A percentile compares a stretch with the other conserved stretches of the same genome.
phyloP scores from a whole-genome alignment of 2,329 filamentous ascomycete species.

The Beauveria sp. region DNA sequence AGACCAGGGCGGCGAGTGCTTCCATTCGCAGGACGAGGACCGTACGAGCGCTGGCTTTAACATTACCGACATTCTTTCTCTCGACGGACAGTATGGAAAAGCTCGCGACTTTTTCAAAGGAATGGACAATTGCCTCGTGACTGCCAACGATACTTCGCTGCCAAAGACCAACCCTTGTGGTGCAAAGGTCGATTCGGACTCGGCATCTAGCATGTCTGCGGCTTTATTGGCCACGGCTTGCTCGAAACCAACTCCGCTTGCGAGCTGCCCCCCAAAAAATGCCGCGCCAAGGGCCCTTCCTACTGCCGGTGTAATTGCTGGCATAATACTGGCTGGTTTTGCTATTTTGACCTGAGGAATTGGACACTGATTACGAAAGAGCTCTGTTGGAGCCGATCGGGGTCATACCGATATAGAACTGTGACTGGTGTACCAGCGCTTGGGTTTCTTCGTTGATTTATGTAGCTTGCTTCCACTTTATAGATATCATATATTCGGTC shows the following conservation, averaged over 20 bases:
- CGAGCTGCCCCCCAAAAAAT: neutral
- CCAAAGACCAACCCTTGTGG: neutral
- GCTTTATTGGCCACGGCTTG: neutral
- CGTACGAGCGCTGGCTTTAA: neutral
- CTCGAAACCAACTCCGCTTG: neutral
- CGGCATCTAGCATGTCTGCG: neutral
- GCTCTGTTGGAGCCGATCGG: too few relatives aligned
- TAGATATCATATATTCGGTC: too few relatives aligned
- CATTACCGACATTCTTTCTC: neutral
- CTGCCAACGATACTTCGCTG: neutral
- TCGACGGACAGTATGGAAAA: neutral
- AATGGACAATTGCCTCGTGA: neutral
- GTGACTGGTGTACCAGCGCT: too few relatives aligned
- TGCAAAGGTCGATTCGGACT: too few relatives aligned
- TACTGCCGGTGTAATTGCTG: neutral
- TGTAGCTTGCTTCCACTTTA: too few relatives aligned
- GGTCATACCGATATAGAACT: too few relatives aligned
- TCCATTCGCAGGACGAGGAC: neutral
- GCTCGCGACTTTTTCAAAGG: neutral
- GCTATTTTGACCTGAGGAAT: too few relatives aligned
- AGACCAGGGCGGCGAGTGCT: neutral
- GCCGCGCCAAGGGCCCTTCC: neutral
- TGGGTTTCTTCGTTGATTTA: too few relatives aligned
- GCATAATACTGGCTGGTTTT: neutral
- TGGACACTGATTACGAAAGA: too few relatives aligned